These are phyloP conservation scores for Backusella macrospora DNA, from an alignment of 192 early-diverging fungal species.

Conservation along the genomic window DNA sequence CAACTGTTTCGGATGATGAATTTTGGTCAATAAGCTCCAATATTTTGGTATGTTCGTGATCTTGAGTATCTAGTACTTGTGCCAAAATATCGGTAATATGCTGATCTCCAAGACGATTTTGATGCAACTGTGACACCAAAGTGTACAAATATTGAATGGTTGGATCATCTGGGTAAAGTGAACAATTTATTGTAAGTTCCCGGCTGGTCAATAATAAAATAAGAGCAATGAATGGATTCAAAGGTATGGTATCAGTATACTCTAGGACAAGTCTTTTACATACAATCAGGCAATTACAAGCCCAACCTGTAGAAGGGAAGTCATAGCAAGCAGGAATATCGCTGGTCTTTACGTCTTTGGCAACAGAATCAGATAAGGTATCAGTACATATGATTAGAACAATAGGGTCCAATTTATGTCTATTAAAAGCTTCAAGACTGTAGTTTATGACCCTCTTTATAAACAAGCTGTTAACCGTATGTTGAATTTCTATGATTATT, in stretches of 20 bases:
- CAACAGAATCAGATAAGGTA: constrained; percentile 1
- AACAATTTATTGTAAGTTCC: background rate
- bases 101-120: background rate
- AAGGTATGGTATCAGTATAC: constrained; percentile 5
- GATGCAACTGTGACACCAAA: background rate
- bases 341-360: background rate
- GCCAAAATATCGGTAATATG: constrained; percentile 6
- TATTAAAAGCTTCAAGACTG: constrained; percentile 19
- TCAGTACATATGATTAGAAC: constrained; percentile 2
- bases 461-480: constrained; percentile 20
- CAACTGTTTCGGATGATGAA: background rate
- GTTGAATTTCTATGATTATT: constrained; percentile 26
- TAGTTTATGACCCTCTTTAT: constrained; percentile 20
- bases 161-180: constrained; percentile 12
- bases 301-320: constrained; percentile 15
- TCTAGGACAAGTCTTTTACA: constrained; percentile 6
- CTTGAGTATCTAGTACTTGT: constrained; percentile 11
- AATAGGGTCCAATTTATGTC: constrained; percentile 17
- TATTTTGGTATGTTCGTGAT: constrained; percentile 8
- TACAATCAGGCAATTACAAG: constrained; percentile 4
- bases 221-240: constrained; percentile 14
- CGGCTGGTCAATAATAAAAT: constrained; percentile 14
- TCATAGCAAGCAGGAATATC: constrained; percentile 1
- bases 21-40: constrained; percentile 11
- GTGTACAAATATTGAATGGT: constrained; percentile 4